These are phyloP conservation scores for Tetrapisispora iriomotensis DNA, from an alignment of 805 yeast genomes.

Conservation along the genomic window DNA sequence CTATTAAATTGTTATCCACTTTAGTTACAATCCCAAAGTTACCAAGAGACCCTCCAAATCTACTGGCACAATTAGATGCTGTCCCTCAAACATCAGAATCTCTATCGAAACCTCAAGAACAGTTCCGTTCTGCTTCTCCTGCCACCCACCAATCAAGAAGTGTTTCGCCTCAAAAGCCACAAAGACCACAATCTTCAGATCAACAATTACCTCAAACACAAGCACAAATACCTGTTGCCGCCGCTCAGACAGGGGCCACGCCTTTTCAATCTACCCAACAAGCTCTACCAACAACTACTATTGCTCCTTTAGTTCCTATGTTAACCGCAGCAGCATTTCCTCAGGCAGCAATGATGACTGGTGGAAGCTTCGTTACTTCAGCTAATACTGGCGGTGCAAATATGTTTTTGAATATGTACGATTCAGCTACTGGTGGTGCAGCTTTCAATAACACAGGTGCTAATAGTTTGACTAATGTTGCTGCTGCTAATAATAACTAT, in stretches of 20 bases:
- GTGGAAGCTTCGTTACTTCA: constrained; percentile 1
- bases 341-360: constrained; percentile 21
- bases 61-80: constrained; percentile 9
- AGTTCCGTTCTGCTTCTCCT: not conserved
- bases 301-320: constrained; percentile 12
- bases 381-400: constrained; percentile 2
- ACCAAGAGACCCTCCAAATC: constrained; percentile 31
- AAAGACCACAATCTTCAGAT: constrained; percentile 1
- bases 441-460: not conserved
- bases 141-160: not conserved
- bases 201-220: not conserved
- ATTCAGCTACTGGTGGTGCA: constrained; percentile 3
- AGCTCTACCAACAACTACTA: not conserved
- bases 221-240: not conserved
- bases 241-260: too few species aligned
- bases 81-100: not conserved
- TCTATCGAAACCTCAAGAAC: not conserved
- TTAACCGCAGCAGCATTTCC: constrained; percentile 11
- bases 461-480: constrained; percentile 2
- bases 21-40: constrained; percentile 43
- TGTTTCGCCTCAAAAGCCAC: not conserved
- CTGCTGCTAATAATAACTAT: not conserved
- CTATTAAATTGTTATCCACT: constrained; percentile 70
- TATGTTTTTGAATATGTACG: constrained; percentile 4
- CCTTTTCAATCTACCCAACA: not conserved